Base-by-base conservation (phyloP, 2,329 filamentous ascomycete genomes). In the Arthrinium puccinioides region DNA sequence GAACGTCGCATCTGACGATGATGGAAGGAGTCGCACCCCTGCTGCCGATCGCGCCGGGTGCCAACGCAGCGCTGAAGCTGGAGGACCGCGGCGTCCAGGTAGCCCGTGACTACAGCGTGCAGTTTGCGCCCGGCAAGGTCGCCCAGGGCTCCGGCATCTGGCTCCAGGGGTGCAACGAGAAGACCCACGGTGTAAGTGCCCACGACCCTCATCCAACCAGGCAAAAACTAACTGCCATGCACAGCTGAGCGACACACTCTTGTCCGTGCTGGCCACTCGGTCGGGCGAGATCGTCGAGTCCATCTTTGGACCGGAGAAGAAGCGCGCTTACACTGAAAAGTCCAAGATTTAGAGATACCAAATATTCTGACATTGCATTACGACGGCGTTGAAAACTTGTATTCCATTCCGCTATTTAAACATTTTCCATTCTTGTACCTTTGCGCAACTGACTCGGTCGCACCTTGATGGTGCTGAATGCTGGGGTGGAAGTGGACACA, bases 111-210 rank as follows among this genome's bases (percentile, higher is more conserved):
- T 97, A 97, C 61, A 73, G 73, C 36, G 76, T 96, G 33, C 66
- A 80, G 41, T 87, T 94, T 55, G 70, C 75, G 33, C 65, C 74
- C 2, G 80, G 75, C 21, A 70, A 74, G 32, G 82, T 97, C 23
- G 73, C 78, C n/a, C 56, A 71, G 1, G 77, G 81, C 30, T 83
- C 87, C 11, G 89, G 89, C 4, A 71, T 97, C 41, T 97, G 86
- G 83, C 69, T 97, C 50, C 92, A 97, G 60, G 90, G 90, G 21
- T 96, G 89, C 66, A 94, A 88, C 57, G 89, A 97, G 67, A 79
- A 73, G 44, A 94, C 88, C 23, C 90, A 97, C 60, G 90, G 90
- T 42, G 84, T 90, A 74, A 79, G 84, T 79, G 28, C 36, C 37
- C 13, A 27, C 21, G 27, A 11, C n/a, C 27, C 2, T 10, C 27